Conservation (phyloP, 495 filamentous ascomycete genomes). For the Aspergillus coremiiformis region DNA sequence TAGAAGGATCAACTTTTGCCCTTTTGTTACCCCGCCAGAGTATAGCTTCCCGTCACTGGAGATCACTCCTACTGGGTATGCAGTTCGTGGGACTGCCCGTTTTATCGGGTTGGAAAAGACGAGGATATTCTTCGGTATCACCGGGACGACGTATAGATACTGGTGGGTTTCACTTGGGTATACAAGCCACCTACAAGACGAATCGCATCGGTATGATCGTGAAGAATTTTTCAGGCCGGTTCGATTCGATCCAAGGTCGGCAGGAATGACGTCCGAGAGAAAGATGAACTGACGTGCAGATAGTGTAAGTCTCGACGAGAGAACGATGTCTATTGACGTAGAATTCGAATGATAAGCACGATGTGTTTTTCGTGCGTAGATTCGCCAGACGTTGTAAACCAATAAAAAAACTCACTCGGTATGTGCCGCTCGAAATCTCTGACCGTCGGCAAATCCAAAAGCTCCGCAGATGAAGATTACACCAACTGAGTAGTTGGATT, state of each 20-base stretch:
- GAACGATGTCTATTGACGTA: not conserved
- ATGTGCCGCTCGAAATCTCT: conserved; percentile 7
- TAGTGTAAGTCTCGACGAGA: not conserved
- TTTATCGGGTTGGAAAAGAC: conserved; percentile 1
- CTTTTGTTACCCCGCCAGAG: conserved; percentile 28
- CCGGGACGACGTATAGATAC: not conserved
- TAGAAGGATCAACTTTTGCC: conserved; percentile 23
- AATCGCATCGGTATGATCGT: conserved; percentile 23
- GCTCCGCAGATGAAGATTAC: conserved; percentile 2
- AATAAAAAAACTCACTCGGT: conserved; percentile 6
- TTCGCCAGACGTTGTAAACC: not conserved
- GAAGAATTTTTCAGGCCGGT: not conserved
- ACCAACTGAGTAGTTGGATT: not conserved
- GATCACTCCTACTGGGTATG: conserved; percentile 17
- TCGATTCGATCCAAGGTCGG: conserved; percentile 2
- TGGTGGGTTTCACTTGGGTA: conserved; percentile 1
- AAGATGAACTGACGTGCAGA: not conserved
- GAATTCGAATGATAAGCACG: not conserved
- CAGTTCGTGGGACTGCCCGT: not conserved
- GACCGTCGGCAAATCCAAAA: conserved; percentile 12
- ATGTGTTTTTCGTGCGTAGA: not conserved
- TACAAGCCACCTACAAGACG: conserved; percentile 19
- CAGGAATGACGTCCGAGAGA: conserved; percentile 1
- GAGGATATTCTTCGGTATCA: not conserved
- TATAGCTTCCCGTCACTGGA: conserved; percentile 23